Base-by-base conservation (phyloP, 306 rosid genomes). In the Delonix regia region DNA sequence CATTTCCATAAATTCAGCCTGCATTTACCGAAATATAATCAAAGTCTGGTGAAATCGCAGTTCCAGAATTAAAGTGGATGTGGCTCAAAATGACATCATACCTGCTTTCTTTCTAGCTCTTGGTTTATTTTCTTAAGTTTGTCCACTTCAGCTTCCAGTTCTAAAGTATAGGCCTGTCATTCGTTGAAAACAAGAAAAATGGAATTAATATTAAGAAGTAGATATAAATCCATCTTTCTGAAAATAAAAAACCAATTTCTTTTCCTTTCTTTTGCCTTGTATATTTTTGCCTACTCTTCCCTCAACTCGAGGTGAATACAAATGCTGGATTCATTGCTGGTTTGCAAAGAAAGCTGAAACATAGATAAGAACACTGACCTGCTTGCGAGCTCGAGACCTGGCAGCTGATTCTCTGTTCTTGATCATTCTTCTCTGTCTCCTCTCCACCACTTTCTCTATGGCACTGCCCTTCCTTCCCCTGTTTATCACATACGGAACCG, bases 371-470 rank as follows among this genome's bases (percentile, higher is more conserved):
- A 64, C 10, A 15, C 49, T 82, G 62, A 93, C 99, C 99, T 93
- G 99, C 86, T 95, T 95, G 56, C 99, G 98, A 85, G 98, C 99
- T 6, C 99, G 86, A 69, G 99, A 95, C 81, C 99, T 86, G 0
- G 99, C 99, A 73, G 99, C 99, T 11, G 99, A 95, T 83, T 95
- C 99, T 80, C 99, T 84, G 61, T 95, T 95, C 78, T 95, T 95
- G 4, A 95, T 95, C 99, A 95, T 95, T 79, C 99, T 87, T 73
- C 91, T 90, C 11, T 95, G 99, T 85, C 99, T 91, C 80, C 99
- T 91, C 84, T 95, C 99, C 41, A 95, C 93, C 9, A 91, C 98
- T 71, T 88, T 95, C 86, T 95, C 99, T 64, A 91, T 15, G 48
- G 83, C 77, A 77, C 80, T 71, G 63, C 80, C 33, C 70, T 90